Base-by-base conservation (phyloP, 2,329 filamentous ascomycete species). In the Sarocladiaceae sp. region DNA sequence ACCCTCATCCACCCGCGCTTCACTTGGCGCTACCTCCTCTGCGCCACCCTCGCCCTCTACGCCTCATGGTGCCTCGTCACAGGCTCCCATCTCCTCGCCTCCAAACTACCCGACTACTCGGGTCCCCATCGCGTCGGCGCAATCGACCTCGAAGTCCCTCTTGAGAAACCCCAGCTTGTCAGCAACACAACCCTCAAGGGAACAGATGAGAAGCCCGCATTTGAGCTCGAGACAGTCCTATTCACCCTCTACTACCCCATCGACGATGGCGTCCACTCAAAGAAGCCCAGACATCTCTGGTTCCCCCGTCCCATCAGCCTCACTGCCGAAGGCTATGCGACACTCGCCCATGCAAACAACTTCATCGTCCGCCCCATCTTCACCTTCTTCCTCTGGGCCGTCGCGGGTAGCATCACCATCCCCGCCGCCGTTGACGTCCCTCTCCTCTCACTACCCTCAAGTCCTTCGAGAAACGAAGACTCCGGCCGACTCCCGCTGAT, bases 211-310 rank as follows among this genome's bases (percentile, higher is more conserved):
- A 4, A 16, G 37, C 63, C 64, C 2, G 69, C 69, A 0, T 74
- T 74, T 40, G 60, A 68, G 16, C 52, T 74, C 1, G 57, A 70
- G 46, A 71, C 68, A 1, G 69, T 73, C 3, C 60, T 75, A 4
- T 71, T 74, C 47, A 70, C 70, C 0, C 46, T 75, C 3, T 74
- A 74, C 57, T 74, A 75, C 35, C 72, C 72, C 2, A 54, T 66
- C 5, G 50, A 55, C 6, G 55, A 61, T 34, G 50, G 50, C 19
- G 50, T 54, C 6, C 50, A 47, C 15, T 56, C 60, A 29, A 46
- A 44, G 3, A 49, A 51, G 18, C 51, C 55, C 4, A 54, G 54
- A n/a, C 69, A 74, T 45, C 53, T 57, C 23, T 75, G 72, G 72
- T 57, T 73, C 18, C 59, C 70, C 0, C 60, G 57, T 2, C 72